Evolutionary conservation across 2,329 filamentous ascomycete genomes (phyloP).

Genomic region (Claviceps digitariae): DNA sequence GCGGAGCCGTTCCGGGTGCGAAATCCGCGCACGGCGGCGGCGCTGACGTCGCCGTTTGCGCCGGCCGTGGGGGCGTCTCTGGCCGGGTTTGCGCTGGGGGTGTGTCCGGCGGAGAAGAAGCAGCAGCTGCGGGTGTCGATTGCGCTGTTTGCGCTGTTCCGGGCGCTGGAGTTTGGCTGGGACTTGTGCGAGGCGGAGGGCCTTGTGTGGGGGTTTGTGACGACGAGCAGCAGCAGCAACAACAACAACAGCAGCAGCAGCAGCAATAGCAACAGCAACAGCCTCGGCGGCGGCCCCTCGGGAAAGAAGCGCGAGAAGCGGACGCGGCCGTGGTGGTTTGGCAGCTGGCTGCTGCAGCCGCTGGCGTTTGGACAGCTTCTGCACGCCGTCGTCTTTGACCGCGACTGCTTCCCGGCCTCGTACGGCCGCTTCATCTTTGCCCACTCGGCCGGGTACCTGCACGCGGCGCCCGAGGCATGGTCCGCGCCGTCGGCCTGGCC

Average conservation of each 20-base stretch:
- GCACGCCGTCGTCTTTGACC: conserved; percentile 64
- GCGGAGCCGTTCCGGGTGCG: conserved; percentile 69
- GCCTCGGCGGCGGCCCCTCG: too few species aligned
- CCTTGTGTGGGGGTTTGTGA: conserved; percentile 36
- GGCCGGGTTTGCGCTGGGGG: conserved; percentile 68
- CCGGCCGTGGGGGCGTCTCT: conserved; percentile 84
- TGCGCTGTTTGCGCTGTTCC: conserved; percentile 68
- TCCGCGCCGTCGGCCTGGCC: conserved; percentile 62
- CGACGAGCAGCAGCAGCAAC: conserved; percentile 30
- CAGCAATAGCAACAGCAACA: too few species aligned
- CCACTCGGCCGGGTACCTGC: conserved; percentile 68
- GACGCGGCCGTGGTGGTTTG: conserved; percentile 62
- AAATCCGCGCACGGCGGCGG: conserved; percentile 62
- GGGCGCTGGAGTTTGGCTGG: conserved; percentile 75
- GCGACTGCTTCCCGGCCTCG: conserved; percentile 56
- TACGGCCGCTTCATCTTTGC: conserved; percentile 44
- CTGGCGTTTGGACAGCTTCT: conserved; percentile 63
- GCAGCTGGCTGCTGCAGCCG: conserved; percentile 71
- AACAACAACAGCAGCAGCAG: conserved; percentile 15
- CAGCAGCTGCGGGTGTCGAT: conserved; percentile 59
- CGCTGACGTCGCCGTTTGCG: conserved; percentile 70
- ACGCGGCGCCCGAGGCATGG: conserved; percentile 54
- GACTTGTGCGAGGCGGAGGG: conserved; percentile 68
- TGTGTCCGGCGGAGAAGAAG: conserved; percentile 41
- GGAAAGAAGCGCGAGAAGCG: conserved; percentile 12